Conservation (phyloP, 441 rosid genomes). For the Populus hybrid region DNA sequence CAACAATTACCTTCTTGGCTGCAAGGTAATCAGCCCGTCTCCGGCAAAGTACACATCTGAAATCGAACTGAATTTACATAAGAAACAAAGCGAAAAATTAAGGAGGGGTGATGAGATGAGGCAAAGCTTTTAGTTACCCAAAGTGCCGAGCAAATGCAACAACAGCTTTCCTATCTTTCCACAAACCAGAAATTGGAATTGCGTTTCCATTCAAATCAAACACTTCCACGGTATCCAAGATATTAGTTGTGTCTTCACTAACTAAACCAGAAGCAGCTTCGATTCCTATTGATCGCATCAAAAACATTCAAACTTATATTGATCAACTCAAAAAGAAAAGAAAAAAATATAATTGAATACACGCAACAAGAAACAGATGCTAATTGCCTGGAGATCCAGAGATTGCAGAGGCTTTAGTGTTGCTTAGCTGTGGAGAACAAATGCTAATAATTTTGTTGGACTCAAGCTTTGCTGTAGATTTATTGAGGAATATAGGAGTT, state of each 20-base stretch:
- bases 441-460: neutral
- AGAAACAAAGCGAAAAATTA: neutral
- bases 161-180: slow-evolving; percentile 81
- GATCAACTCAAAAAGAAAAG: neutral
- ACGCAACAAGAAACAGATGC: neutral
- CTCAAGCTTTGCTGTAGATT: slow-evolving; percentile 2
- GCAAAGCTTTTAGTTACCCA: slow-evolving; percentile 39
- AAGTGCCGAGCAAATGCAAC: slow-evolving; percentile 97
- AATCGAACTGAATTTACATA: slow-evolving; percentile 9
- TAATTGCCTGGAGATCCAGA: slow-evolving; percentile 56
- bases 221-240: slow-evolving; percentile 53
- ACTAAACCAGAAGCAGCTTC: slow-evolving; percentile 24
- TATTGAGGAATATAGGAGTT: slow-evolving; percentile 8
- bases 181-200: slow-evolving; percentile 69
- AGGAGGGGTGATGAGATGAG: neutral
- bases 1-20: slow-evolving; percentile 61
- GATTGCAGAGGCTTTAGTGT: slow-evolving; percentile 40
- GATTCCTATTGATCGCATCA: slow-evolving; percentile 26
- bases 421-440: slow-evolving; percentile 24
- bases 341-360: neutral
- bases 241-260: slow-evolving; percentile 32
- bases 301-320: neutral
- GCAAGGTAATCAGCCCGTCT: slow-evolving; percentile 91
- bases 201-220: slow-evolving; percentile 68
- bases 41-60: slow-evolving; percentile 86